Evolutionary conservation across 108 stramenopile genomes (phyloP), one percentile per base, ranked within the genome.

Genomic region (Fistulifera pelliculosa): DNA sequence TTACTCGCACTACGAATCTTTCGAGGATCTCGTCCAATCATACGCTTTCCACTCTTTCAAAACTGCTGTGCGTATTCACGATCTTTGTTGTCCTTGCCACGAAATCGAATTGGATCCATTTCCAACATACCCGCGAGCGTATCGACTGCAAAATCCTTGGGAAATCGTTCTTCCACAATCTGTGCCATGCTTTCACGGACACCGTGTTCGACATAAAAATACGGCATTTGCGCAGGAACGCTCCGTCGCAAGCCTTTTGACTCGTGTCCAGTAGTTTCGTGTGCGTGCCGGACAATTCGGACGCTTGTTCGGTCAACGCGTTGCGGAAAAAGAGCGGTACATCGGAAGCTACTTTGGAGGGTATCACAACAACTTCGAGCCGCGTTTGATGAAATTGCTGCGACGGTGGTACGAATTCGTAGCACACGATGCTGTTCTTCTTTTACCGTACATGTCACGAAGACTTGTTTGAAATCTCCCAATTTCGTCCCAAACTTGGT

Each of bases 241-340:
- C 74, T 68, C 50, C 71, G 68, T 31, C 64, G 60, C 10, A 86
- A 54, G 11, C 73, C 78, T 55, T 75, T 83, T 21, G 52, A 47
- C 19, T 45, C n/a, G 65, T 69, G 14, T 49, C 49, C 55, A 87
- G 56, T 2, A 75, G 39, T 51, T 85, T 80, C 49, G 51, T 77
- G 51, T 86, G 83, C 7, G 80, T 84, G n/a, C 82, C 90, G 5
- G 17, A n/a, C 72, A 76, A 83, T 56, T 91, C 90, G 52, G 82
- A 77, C 0, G 79, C 69, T 59, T 78, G 73, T 62, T 91, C 90
- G 2, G 52, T 51, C 64, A 91, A 47, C 6, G 80, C 72, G 14
- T 69, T 67, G 54, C 75, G 70, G 60, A 91, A 87, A 49, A 63
- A 87, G 49, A 90, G 62, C 16, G 75, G 69, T 14, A 78, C 84